These are phyloP conservation scores for Ciborinia camelliae DNA, from an alignment of 2,329 filamentous ascomycete genomes.

Conservation along the genomic window DNA sequence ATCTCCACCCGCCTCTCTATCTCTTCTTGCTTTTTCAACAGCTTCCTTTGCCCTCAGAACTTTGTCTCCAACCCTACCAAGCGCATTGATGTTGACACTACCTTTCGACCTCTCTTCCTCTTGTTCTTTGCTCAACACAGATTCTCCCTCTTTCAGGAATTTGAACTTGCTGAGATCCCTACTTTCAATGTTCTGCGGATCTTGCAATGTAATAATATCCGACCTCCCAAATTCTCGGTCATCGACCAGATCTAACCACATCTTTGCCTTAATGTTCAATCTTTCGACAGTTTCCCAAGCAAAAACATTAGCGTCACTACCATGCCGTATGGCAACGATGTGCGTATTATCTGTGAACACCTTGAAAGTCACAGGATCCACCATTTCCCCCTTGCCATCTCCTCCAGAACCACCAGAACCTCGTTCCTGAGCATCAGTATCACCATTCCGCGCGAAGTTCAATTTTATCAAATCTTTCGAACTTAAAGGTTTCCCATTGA, in stretches of 20 bases:
- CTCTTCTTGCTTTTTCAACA: constrained; percentile 82
- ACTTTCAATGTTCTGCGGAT: constrained; percentile 83
- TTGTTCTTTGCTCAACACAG: constrained; percentile 65
- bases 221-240: constrained; percentile 82
- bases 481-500: constrained; percentile 75
- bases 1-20: constrained; percentile 60
- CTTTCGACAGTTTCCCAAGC: constrained; percentile 92
- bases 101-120: constrained; percentile 62
- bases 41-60: constrained; percentile 89
- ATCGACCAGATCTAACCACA: constrained; percentile 87
- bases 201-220: constrained; percentile 94
- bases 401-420: constrained; percentile 51
- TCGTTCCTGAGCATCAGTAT: constrained; percentile 50
- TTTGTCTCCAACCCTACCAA: constrained; percentile 77
- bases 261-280: constrained; percentile 94
- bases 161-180: constrained; percentile 86
- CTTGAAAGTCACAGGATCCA: constrained; percentile 96
- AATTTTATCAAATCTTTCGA: constrained; percentile 84
- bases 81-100: constrained; percentile 72
- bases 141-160: constrained; percentile 78
- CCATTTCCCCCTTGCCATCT: constrained; percentile 70
- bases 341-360: constrained; percentile 98
- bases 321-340: constrained; percentile 79
- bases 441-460: constrained; percentile 87
- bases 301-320: constrained; percentile 89